phyloP scores from a whole-genome alignment of 352 stramenopile species.

The Phytophthora parvispora region DNA sequence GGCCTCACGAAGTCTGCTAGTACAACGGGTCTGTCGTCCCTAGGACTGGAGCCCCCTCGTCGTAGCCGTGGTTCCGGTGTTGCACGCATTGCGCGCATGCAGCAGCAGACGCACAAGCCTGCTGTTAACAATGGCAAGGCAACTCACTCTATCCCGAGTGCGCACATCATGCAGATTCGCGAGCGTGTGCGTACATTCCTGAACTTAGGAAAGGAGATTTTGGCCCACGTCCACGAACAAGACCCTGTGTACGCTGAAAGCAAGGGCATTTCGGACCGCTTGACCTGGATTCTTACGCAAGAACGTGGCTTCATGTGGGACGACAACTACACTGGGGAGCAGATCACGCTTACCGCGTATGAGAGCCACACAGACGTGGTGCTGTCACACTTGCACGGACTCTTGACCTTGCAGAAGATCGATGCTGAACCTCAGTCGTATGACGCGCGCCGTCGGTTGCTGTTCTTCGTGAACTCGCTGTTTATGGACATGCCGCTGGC shows the following conservation, averaged over 20 bases:
- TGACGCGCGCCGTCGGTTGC: constrained; percentile 96
- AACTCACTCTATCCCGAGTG: constrained; percentile 79
- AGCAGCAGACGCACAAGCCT: constrained; percentile 79
- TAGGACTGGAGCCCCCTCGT: constrained; percentile 79
- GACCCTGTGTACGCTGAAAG: constrained; percentile 88
- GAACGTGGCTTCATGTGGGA: constrained; percentile 99
- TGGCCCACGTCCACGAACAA: constrained; percentile 80
- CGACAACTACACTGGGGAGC: constrained; percentile 97
- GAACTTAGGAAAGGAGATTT: constrained; percentile 93
- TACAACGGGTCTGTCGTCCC: constrained; percentile 85
- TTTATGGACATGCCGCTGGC: constrained; percentile 99
- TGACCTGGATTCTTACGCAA: constrained; percentile 97
- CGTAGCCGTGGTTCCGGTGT: constrained; percentile 86
- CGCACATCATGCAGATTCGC: constrained; percentile 93
- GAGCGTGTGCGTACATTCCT: constrained; percentile 96
- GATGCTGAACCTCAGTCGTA: constrained; percentile 98
- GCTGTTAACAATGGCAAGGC: constrained; percentile 59
- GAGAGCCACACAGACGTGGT: constrained; percentile 86
- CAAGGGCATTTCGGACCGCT: constrained; percentile 94
- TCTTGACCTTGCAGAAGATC: constrained; percentile 97
- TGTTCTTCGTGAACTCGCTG: constrained; percentile 99
- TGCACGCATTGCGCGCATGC: constrained; percentile 83
- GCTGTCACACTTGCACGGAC: constrained; percentile 92
- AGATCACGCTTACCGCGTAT: constrained; percentile 92
- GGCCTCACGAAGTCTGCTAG: constrained; percentile 90